Evolutionary conservation across 371 early-diverging fungal genomes (phyloP), one percentile per base, ranked within the genome.

Genomic region (Saksenaea vasiformis): DNA sequence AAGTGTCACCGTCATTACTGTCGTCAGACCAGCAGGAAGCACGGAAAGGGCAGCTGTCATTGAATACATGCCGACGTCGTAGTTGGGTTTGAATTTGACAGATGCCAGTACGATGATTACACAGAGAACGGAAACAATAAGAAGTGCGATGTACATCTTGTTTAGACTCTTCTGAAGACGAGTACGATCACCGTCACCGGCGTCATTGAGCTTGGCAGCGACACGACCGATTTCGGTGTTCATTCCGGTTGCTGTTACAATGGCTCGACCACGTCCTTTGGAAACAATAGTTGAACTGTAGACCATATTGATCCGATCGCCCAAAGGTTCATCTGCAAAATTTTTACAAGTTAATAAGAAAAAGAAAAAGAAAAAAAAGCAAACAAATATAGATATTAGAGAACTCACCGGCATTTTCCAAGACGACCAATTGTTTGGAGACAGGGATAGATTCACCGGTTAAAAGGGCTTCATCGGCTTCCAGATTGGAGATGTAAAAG

Each of bases 1-100:
- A 90, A 97, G 92, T 7, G 96, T 93, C 28, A 97, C 85, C 0
- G 93, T 92, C 38, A 90, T 78, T 8, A 96, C 95, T 19, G 96
- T 95, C 24, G 96, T 90, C n/a, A 97, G 80, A 68, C 98, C 99
- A 76, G 97, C 97, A 26, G 99, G 99, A 59, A 98, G 92, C 36
- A 96, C 93, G 22, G 96, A 92, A 47, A 98, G 93, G 11, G 93
- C 96, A 54, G 96, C 77, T 24, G 67, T 69, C 65, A 63, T 67
- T 37, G 70, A 63, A 43, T 73, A 73, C 60, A 69, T 66, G 55
- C 64, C 66, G 36, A 64, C 38, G 54, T 67, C 70, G 54, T 60
- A 64, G 44, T 73, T 59, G n/a, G 65, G 62, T 3, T 70, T 36
- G 64, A 74, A 70, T 31, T 61, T 62, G 44, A 73, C 73, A 0